Evolutionary conservation across 2,329 filamentous ascomycete genomes (phyloP).

Genomic region (Microdochium nivale): DNA sequence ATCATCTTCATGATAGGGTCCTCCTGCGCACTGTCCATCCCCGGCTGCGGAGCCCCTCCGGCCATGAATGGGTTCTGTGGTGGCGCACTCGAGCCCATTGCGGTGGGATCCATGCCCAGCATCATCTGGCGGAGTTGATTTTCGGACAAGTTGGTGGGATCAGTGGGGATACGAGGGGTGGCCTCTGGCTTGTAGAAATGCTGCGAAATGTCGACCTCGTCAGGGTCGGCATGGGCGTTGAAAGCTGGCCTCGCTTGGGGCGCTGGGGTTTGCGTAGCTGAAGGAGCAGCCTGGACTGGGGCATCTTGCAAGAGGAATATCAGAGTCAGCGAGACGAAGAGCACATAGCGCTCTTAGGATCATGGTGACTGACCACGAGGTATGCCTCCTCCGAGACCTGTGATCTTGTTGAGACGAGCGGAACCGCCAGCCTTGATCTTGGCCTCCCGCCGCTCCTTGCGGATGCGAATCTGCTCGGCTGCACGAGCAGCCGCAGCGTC

Average conservation of each 20-base stretch:
- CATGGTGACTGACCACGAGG: slow-evolving; percentile 28
- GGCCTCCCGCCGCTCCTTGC: slow-evolving; percentile 71
- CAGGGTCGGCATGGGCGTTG: slow-evolving; percentile 51
- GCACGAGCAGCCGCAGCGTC: slow-evolving; percentile 44
- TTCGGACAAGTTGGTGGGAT: slow-evolving; percentile 36
- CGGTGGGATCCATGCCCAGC: slow-evolving; percentile 42
- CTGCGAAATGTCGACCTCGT: slow-evolving; percentile 71
- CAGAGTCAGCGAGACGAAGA: neutral
- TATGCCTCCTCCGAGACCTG: slow-evolving; percentile 55
- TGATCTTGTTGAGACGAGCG: slow-evolving; percentile 66
- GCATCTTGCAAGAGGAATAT: slow-evolving; percentile 4
- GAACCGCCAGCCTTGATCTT: slow-evolving; percentile 68
- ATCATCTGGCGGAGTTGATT: slow-evolving; percentile 58
- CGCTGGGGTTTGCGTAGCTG: slow-evolving; percentile 19
- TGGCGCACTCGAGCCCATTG: slow-evolving; percentile 14
- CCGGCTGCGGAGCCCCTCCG: slow-evolving; percentile 14
- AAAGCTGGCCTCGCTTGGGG: slow-evolving; percentile 16
- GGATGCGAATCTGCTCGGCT: slow-evolving; percentile 60
- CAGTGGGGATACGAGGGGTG: slow-evolving; percentile 27
- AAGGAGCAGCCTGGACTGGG: slow-evolving; percentile 18
- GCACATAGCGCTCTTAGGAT: too few species aligned
- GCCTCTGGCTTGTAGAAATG: slow-evolving; percentile 56
- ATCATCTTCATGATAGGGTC: slow-evolving; percentile 70
- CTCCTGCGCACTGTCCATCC: slow-evolving; percentile 27
- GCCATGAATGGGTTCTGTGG: slow-evolving; percentile 3